These are phyloP conservation scores for Posidonia oceanica DNA, from an alignment of 116 monocot species.

Conservation along the genomic window DNA sequence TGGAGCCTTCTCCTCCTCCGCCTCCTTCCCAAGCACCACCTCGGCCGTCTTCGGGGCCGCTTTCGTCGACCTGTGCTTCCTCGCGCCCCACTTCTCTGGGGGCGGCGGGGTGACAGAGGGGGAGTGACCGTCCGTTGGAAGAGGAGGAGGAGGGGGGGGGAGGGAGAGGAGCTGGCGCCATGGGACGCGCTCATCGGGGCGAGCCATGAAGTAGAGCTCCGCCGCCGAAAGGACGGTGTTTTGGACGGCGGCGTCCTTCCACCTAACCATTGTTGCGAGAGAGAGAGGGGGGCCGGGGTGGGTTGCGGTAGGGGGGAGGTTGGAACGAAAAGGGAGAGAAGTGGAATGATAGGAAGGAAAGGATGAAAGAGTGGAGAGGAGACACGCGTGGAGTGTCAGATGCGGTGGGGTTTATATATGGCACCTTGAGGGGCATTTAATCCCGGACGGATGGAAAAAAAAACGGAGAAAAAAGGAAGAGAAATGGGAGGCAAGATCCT, in stretches of 20 bases:
- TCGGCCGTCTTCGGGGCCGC: too few relatives aligned
- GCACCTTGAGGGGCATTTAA: too few relatives aligned
- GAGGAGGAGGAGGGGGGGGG: not conserved
- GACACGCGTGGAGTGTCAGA: slow-evolving; percentile 6
- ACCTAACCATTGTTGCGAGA: not conserved
- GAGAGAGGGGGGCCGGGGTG: not conserved
- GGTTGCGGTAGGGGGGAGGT: not conserved
- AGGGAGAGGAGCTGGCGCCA: not conserved
- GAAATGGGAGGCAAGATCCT: too few relatives aligned
- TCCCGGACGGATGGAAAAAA: too few relatives aligned
- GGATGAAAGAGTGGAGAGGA: not conserved
- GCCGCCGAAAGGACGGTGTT: slow-evolving; percentile 5
- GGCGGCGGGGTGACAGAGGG: not conserved
- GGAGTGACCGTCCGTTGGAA: too few relatives aligned
- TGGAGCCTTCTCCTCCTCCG: not conserved
- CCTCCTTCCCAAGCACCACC: too few relatives aligned
- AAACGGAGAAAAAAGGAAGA: too few relatives aligned
- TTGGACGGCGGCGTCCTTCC: slow-evolving; percentile 4
- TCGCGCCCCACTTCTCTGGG: slow-evolving; percentile 4
- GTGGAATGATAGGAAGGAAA: not conserved
- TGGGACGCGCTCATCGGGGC: slow-evolving; percentile 2
- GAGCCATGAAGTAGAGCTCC: slow-evolving; percentile 11
- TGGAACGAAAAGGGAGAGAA: not conserved
- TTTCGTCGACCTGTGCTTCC: slow-evolving; percentile 1
- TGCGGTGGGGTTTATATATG: not conserved